Evolutionary conservation across 257 asterid genomes (phyloP).

Genomic region (Przewalskia tangutica): DNA sequence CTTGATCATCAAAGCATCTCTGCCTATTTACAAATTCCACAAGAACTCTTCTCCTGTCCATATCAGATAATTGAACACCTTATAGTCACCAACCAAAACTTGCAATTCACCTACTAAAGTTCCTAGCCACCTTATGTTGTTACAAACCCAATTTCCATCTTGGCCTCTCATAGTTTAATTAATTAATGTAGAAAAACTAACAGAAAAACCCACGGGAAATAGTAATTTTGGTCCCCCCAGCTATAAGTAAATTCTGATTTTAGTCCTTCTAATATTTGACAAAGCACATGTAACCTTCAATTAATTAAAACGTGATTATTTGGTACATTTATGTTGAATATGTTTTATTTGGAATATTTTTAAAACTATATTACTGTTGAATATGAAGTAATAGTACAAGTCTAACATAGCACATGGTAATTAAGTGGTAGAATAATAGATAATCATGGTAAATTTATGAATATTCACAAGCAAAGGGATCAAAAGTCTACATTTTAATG

Average conservation of each 20-base stretch:
- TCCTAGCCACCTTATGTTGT: not conserved
- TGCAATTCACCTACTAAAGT: not conserved
- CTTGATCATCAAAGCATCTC: not conserved
- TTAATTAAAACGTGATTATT: no score
- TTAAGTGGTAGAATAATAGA: no score
- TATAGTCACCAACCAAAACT: not conserved
- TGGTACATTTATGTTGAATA: no score
- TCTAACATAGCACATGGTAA: no score
- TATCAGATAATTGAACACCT: not conserved
- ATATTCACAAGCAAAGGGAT: not conserved
- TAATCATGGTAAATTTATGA: no score
- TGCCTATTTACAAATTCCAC: not conserved
- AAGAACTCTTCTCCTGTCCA: not conserved
- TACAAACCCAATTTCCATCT: not conserved
- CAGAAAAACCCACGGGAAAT: not conserved
- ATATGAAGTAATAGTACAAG: no score
- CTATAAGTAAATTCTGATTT: no score
- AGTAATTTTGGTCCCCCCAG: no score
- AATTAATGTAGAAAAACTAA: not conserved
- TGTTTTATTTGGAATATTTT: no score
- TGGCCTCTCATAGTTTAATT: not conserved
- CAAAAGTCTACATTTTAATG: not conserved
- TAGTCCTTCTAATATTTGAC: no score
- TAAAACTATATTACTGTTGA: no score
- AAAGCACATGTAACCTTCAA: no score